These are phyloP conservation scores for Sporothrix euskadiensis DNA, from an alignment of 2,329 filamentous ascomycete species.

Conservation along the genomic window DNA sequence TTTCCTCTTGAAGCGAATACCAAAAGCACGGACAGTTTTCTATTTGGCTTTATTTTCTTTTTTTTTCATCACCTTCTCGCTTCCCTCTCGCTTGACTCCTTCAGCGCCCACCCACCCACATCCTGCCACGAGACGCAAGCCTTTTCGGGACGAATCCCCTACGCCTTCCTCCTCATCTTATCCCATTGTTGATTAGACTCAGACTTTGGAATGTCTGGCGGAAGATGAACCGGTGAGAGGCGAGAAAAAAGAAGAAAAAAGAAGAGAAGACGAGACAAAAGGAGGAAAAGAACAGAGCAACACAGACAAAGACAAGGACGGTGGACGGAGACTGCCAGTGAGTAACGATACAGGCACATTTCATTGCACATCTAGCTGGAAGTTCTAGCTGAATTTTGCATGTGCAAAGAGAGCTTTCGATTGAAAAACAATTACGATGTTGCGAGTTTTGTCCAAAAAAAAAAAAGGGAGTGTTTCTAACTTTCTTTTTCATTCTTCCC, in stretches of 20 bases:
- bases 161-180: not conserved
- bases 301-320: not conserved
- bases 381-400: not conserved
- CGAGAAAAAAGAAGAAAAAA: not conserved
- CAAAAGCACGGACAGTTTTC: not conserved
- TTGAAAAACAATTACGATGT: not conserved
- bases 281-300: not conserved
- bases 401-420: not conserved
- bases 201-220: not conserved
- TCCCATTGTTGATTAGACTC: not conserved
- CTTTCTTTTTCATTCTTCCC: not conserved
- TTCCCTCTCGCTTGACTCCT: not conserved
- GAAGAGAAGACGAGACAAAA: not conserved
- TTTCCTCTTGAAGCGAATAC: not conserved
- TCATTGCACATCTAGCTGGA: not conserved
- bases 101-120: not conserved
- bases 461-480: not conserved
- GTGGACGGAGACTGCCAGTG: not conserved
- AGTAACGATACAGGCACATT: not conserved
- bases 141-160: too few relatives aligned
- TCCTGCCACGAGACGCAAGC: slow-evolving; percentile 1
- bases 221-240: not conserved
- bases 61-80: not conserved
- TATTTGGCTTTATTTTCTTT: slow-evolving; percentile 2
- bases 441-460: not conserved